A percentile compares a stretch with the other conserved stretches of the same genome.
These are phyloP conservation scores for Rhizopus microsporus DNA, from an alignment of 371 early-diverging fungal species.

Conservation along the genomic window DNA sequence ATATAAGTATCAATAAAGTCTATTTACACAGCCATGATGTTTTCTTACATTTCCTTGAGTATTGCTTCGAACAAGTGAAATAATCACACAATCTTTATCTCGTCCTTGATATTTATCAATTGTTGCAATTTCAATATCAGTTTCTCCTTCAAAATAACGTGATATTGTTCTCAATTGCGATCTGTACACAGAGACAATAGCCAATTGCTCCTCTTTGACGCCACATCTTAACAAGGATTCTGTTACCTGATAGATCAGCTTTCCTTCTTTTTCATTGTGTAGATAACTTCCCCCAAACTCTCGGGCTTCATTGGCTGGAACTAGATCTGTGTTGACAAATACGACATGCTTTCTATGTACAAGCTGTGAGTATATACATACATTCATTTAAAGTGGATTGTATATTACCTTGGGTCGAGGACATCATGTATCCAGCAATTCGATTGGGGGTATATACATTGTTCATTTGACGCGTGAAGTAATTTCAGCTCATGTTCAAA, in stretches of 20 bases:
- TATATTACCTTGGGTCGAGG: slow-evolving; percentile 62
- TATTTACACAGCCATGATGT: background rate
- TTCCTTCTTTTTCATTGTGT: slow-evolving; percentile 74
- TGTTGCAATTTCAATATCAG: slow-evolving; percentile 72
- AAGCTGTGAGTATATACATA: background rate
- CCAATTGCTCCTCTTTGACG: slow-evolving; percentile 64
- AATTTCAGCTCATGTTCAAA: slow-evolving; percentile 30
- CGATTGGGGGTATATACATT: background rate
- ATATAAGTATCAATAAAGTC: background rate
- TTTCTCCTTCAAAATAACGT: slow-evolving; percentile 32
- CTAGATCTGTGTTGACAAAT: slow-evolving; percentile 82
- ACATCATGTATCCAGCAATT: slow-evolving; percentile 67
- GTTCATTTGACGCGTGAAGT: slow-evolving; percentile 17
- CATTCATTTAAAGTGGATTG: background rate
- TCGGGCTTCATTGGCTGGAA: slow-evolving; percentile 57
- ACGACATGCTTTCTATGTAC: slow-evolving; percentile 61
- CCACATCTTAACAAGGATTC: slow-evolving; percentile 66
- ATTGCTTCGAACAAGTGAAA: slow-evolving; percentile 91
- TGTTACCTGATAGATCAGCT: slow-evolving; percentile 55
- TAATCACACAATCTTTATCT: slow-evolving; percentile 87
- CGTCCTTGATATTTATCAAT: slow-evolving; percentile 94
- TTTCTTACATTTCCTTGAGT: slow-evolving; percentile 57
- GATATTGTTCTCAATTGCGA: slow-evolving; percentile 77
- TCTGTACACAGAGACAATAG: slow-evolving; percentile 86
- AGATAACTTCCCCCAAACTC: slow-evolving; percentile 44